Evolutionary conservation across 805 yeast species (phyloP), one percentile per base, ranked within the genome.

Genomic region (Citeromyces matritensis): DNA sequence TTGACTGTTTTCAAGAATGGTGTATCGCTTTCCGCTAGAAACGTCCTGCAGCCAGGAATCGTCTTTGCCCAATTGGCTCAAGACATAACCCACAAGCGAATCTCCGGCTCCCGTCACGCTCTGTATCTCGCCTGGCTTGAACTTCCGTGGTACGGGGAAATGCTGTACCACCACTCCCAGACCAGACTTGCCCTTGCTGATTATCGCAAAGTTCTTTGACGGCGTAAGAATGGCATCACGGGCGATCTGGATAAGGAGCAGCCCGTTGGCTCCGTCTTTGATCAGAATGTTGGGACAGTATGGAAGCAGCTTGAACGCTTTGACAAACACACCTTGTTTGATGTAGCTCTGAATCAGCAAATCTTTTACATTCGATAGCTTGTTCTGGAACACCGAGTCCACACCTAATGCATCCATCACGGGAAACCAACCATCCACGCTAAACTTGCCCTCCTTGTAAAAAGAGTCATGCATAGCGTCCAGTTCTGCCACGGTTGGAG

Each of bases 71-170:
- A 65, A 37, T 35, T 59, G 59, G 3, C 74, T 55, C 9, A 70
- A 47, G 14, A 84, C 39, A 17, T 63, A 69, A 0, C 95, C 95
- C 19, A 73, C 63, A 27, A 84, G 58, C 0, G 91, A 64, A 49
- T 84, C 95, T 8, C 95, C 95, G 1, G 94, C 94, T 2, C 95
- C 95, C 7, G 88, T 82, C 23, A 80, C 94, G 40, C 75, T 81
- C 19, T 51, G 53, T 9, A 78, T 61, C 0, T 49, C 44, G 3
- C 57, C 45, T 27, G 50, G 53, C 36, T 50, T 53, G 0, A 66
- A 58, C 3, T 39, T 34, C 5, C 47, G 40, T 1, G 55, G 49
- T 3, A 65, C 52, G 1, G 68, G 63, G 47, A 64, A 77, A 45
- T 79, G 76, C 42, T 80, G 81, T 13, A 82, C 55, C 6, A 72